Percentiles rank a stretch among this genome's conserved stretches.
Conservation (phyloP, 2,329 filamentous ascomycete genomes). For the Madurella mycetomatis region DNA sequence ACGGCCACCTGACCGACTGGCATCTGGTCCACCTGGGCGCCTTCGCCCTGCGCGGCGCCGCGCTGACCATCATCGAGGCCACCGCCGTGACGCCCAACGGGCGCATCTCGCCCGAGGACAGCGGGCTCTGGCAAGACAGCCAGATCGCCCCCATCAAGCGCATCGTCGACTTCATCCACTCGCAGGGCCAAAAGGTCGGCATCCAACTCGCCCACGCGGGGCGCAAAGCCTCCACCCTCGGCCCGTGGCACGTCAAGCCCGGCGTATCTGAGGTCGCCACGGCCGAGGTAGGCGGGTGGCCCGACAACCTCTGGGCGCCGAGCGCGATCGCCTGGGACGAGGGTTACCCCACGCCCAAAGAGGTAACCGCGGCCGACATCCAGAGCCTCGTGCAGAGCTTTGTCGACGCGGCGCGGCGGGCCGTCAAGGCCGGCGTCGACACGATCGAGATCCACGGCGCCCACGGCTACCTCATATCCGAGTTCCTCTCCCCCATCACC, state of each 20-base stretch:
- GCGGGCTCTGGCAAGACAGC: constrained; percentile 77
- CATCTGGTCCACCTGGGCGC: constrained; percentile 79
- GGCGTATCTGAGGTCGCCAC: constrained; percentile 44
- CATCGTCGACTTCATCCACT: constrained; percentile 74
- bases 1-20: constrained; percentile 72
- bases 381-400: constrained; percentile 59
- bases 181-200: constrained; percentile 69
- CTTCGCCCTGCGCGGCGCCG: constrained; percentile 70
- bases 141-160: constrained; percentile 69
- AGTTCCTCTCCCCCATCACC: constrained; percentile 58
- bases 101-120: constrained; percentile 76
- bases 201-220: constrained; percentile 83
- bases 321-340: constrained; percentile 56
- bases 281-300: constrained; percentile 52
- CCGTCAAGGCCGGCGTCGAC: constrained; percentile 68
- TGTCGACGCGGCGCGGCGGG: constrained; percentile 52
- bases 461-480: constrained; percentile 62
- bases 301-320: constrained; percentile 49
- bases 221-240: constrained; percentile 57
- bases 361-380: constrained; percentile 66
- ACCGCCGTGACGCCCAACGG: constrained; percentile 71
- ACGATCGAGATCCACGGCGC: constrained; percentile 65
- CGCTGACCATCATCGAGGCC: constrained; percentile 72
- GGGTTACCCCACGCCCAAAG: constrained; percentile 58
- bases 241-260: constrained; percentile 59